Conservation (phyloP, 2,329 filamentous ascomycete species). For the Fusarium nodosum region DNA sequence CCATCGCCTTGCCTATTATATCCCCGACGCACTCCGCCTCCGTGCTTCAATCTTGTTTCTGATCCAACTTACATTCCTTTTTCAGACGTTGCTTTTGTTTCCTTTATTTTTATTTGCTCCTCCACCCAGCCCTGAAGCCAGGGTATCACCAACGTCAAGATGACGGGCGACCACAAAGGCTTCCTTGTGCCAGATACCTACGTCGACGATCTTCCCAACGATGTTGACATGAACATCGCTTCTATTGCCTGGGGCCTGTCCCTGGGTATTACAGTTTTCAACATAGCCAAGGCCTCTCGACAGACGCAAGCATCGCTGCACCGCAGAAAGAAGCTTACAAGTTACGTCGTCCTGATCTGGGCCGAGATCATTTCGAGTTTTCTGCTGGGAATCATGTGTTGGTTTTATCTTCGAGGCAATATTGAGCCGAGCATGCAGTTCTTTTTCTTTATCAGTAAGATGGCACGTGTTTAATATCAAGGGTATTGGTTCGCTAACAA, state of each 20-base stretch:
- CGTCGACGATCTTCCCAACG: constrained; percentile 36
- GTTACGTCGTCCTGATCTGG: constrained; percentile 44
- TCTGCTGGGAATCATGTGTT: constrained; percentile 45
- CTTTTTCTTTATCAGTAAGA: constrained; percentile 49
- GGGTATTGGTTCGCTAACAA: constrained; percentile 4
- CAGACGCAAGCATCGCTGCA: constrained; percentile 37
- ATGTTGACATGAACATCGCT: constrained; percentile 48
- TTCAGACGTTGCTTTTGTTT: background rate
- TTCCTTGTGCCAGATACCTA: constrained; percentile 46
- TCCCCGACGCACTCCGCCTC: background rate
- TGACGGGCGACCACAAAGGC: constrained; percentile 30
- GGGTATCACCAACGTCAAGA: constrained; percentile 19
- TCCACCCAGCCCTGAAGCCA: too few relatives aligned
- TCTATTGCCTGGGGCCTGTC: constrained; percentile 50
- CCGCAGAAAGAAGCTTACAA: constrained; percentile 44
- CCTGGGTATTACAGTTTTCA: constrained; percentile 46
- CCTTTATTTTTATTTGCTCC: background rate
- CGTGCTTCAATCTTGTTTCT: background rate
- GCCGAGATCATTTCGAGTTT: constrained; percentile 47
- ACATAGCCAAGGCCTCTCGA: constrained; percentile 42
- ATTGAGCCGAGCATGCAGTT: constrained; percentile 52
- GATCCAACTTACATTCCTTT: constrained; percentile 14
- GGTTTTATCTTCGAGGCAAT: constrained; percentile 44
- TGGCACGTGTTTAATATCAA: background rate
- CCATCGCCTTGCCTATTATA: constrained; percentile 14